A percentile compares a stretch with the other conserved stretches of the same genome.
These are phyloP conservation scores for Tetrapisispora phaffii DNA, from an alignment of 805 yeast species.

Conservation along the genomic window DNA sequence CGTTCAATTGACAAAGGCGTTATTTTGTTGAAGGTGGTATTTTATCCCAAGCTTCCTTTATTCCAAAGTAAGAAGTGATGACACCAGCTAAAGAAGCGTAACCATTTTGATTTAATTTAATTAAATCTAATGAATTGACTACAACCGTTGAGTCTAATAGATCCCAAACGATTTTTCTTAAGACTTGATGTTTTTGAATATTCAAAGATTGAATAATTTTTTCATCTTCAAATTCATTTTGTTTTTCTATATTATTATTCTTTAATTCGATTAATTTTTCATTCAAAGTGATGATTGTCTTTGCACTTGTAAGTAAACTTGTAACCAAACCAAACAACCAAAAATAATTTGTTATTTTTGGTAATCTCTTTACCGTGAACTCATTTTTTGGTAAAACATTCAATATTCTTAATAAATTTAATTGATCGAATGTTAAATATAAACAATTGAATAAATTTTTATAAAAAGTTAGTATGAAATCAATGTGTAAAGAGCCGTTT, in stretches of 20 bases:
- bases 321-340: constrained; percentile 69
- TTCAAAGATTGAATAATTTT: constrained; percentile 24
- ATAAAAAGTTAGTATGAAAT: constrained; percentile 21
- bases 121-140: constrained; percentile 48
- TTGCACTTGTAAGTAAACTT: constrained; percentile 49
- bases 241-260: background rate
- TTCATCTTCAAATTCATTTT: background rate
- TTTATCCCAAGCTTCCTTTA: constrained; percentile 59
- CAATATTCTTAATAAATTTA: constrained; percentile 43
- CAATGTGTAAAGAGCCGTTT: constrained; percentile 23
- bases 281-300: constrained; percentile 40
- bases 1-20: background rate
- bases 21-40: constrained; percentile 17
- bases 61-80: constrained; percentile 68
- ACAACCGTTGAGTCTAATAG: constrained; percentile 68
- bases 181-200: constrained; percentile 39
- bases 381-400: constrained; percentile 43
- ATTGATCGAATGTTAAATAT: constrained; percentile 53
- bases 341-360: constrained; percentile 53
- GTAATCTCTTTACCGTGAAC: constrained; percentile 39
- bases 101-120: constrained; percentile 61
- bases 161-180: constrained; percentile 67
- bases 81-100: constrained; percentile 77
- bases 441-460: constrained; percentile 54
- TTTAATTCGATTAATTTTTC: constrained; percentile 21